Evolutionary conservation across 495 filamentous ascomycete genomes (phyloP).

Genomic region (Talaromyces ruber): DNA sequence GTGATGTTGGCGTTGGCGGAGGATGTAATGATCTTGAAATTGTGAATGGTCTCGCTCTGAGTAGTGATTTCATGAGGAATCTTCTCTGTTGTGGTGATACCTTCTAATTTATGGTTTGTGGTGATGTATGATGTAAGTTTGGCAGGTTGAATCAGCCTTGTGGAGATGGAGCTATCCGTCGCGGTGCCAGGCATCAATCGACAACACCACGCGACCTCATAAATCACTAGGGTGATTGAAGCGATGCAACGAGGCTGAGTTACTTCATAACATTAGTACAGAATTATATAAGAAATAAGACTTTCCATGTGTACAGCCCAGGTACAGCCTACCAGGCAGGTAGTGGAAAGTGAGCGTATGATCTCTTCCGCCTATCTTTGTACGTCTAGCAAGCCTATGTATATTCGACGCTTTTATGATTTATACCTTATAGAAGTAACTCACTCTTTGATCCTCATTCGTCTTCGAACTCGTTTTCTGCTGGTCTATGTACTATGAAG

Average conservation of each 20-base stretch:
- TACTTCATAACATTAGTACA: background rate
- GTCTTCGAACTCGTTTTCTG: too few species aligned
- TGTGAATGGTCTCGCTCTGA: background rate
- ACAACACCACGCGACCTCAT: background rate
- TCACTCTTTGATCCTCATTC: too few species aligned
- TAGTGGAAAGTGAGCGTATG: background rate
- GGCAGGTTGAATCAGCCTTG: constrained; percentile 1
- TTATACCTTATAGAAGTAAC: too few species aligned
- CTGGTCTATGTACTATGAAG: too few species aligned
- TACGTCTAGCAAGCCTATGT: background rate
- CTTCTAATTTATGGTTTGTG: background rate
- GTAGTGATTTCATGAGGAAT: background rate
- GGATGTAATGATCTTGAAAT: background rate
- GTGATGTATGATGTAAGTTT: background rate
- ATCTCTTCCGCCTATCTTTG: background rate
- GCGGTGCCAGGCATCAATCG: background rate
- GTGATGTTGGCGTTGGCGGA: background rate
- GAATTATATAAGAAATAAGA: background rate
- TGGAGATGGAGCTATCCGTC: background rate
- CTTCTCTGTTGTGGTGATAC: background rate
- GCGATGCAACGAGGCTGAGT: background rate
- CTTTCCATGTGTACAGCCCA: background rate
- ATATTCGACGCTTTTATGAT: too few species aligned
- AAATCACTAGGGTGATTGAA: background rate
- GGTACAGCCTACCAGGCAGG: background rate